phyloP scores from a whole-genome alignment of 106 monocot genomes.

The Dendrobium officinale region DNA sequence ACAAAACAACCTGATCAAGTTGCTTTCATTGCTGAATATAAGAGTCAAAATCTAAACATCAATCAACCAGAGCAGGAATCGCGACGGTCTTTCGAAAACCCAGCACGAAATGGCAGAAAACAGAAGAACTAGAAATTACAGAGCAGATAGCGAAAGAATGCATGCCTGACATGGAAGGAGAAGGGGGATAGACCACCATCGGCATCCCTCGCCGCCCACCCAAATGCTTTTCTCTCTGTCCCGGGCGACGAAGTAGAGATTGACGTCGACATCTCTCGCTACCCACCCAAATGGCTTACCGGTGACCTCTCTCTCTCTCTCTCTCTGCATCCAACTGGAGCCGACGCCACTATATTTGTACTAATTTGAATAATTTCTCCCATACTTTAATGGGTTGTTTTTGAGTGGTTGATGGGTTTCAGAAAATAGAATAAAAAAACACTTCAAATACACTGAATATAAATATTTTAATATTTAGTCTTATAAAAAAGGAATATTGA shows the following conservation, averaged over 20 bases:
- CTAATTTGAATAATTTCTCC: no score
- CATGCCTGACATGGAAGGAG: conserved; percentile 15
- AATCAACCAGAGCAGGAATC: neutral
- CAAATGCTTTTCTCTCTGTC: conserved; percentile 2
- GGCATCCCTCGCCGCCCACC: conserved; percentile 23
- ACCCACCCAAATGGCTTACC: no score
- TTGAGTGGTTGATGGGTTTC: no score
- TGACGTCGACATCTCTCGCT: neutral
- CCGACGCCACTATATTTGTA: no score
- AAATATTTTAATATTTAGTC: no score
- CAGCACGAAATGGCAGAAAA: neutral
- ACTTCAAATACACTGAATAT: no score
- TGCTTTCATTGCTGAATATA: neutral
- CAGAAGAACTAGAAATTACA: no score
- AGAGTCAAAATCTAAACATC: neutral
- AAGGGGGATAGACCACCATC: conserved; percentile 22
- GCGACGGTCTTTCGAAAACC: neutral
- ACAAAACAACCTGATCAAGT: neutral
- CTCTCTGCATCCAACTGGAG: neutral
- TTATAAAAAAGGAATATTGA: no score
- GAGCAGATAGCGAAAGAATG: neutral
- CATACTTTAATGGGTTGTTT: no score
- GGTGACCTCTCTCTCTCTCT: neutral
- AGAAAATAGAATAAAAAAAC: no score
- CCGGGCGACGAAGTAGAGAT: no score